These are phyloP conservation scores for Nannizzia gypsea DNA, from an alignment of 2,329 filamentous ascomycete species.

Conservation along the genomic window DNA sequence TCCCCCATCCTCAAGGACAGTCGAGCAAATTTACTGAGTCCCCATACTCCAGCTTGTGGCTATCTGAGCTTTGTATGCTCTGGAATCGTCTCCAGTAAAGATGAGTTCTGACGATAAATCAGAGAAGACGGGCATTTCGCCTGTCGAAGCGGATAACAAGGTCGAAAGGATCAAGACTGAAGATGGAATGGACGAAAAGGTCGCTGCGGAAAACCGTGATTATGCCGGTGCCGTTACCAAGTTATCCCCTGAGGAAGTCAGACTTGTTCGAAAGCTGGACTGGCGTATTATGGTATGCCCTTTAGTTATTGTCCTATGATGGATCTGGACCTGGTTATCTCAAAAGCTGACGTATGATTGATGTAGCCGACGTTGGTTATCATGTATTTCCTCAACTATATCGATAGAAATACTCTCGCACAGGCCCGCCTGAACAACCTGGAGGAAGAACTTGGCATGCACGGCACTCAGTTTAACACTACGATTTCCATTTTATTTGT, in stretches of 20 bases:
- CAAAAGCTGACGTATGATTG: neutral
- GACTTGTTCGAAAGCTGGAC: conserved; percentile 34
- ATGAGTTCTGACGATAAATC: neutral
- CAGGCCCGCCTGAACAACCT: conserved; percentile 15
- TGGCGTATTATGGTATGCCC: conserved; percentile 44
- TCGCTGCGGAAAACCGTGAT: conserved; percentile 17
- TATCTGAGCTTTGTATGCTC: neutral
- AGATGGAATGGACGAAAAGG: neutral
- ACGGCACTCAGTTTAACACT: conserved; percentile 36
- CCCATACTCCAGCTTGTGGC: neutral
- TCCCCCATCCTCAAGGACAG: neutral
- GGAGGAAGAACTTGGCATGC: conserved; percentile 31
- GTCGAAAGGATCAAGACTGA: neutral
- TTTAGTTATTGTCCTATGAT: conserved; percentile 58
- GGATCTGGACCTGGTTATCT: conserved; percentile 36
- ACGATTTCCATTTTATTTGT: conserved; percentile 35
- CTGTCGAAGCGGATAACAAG: neutral
- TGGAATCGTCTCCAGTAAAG: neutral
- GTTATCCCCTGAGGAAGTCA: conserved; percentile 32
- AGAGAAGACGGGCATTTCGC: neutral
- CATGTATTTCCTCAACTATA: conserved; percentile 21
- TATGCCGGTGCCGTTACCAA: conserved; percentile 31
- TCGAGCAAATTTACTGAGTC: neutral
- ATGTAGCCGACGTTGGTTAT: conserved; percentile 17
- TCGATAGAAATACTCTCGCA: conserved; percentile 16